Conservation (phyloP, 768 basidiomycete species). For the Russula earlei region DNA sequence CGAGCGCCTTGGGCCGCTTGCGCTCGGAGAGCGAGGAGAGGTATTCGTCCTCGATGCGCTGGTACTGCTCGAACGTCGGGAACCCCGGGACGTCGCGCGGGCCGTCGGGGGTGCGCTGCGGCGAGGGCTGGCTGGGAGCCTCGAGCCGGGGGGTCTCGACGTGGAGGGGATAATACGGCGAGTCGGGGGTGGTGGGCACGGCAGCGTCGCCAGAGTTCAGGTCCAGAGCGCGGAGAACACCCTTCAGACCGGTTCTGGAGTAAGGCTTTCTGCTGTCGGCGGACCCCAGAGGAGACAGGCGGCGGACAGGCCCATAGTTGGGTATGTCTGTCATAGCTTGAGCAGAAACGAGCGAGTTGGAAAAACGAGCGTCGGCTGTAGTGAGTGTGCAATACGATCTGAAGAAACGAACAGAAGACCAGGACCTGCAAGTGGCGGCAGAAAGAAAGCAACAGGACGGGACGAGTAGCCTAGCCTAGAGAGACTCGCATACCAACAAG, state of each 20-base stretch:
- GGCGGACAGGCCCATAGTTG: constrained; percentile 15
- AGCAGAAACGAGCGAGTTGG: constrained; percentile 6
- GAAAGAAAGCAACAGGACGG: constrained; percentile 15
- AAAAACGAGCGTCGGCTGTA: constrained; percentile 9
- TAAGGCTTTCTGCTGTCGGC: constrained; percentile 13
- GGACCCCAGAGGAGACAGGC: constrained; percentile 10
- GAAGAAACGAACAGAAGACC: constrained; percentile 1
- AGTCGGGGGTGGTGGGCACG: constrained; percentile 3
- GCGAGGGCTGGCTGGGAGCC: constrained; percentile 1
- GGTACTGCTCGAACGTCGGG: constrained; percentile 18
- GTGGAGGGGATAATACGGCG: constrained; percentile 14
- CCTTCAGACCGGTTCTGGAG: constrained; percentile 13
- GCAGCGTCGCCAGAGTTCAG: constrained; percentile 13
- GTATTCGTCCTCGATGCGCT: constrained; percentile 16
- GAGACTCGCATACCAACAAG: constrained; percentile 7
- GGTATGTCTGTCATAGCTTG: constrained; percentile 14
- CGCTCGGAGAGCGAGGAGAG: constrained; percentile 17
- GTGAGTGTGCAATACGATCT: constrained; percentile 6
- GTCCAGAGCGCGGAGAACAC: constrained; percentile 14
- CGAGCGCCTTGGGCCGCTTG: constrained; percentile 20
- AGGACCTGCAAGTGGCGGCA: constrained; percentile 9
- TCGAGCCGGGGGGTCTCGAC: constrained; percentile 13
- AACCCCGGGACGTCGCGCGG: constrained; percentile 16
- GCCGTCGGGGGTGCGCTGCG: not conserved
- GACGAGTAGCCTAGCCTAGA: too few relatives aligned